These are phyloP conservation scores for Neolentinus lepideus DNA, from an alignment of 1,284 basidiomycete species.

Conservation along the genomic window DNA sequence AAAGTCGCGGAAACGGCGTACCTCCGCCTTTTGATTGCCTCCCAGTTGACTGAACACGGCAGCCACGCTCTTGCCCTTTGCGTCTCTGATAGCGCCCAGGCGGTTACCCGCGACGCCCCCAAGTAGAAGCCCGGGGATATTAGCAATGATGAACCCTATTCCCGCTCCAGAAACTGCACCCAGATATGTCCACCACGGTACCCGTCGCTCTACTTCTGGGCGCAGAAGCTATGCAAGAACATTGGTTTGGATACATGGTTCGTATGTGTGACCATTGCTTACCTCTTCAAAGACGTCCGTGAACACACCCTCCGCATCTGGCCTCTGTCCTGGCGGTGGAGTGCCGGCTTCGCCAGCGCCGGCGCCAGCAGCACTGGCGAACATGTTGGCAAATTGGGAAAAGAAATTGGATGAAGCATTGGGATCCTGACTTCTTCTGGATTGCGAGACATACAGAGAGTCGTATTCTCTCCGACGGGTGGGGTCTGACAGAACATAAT, in stretches of 20 bases:
- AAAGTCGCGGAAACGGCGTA: conserved; percentile 22
- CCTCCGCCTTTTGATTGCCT: conserved; percentile 82
- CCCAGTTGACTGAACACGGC: conserved; percentile 84
- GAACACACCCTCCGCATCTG: conserved; percentile 78
- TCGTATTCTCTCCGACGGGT: conserved; percentile 82
- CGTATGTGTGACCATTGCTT: conserved; percentile 13
- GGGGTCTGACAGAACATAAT: conserved; percentile 89
- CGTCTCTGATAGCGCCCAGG: conserved; percentile 83
- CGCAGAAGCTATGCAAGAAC: conserved; percentile 55
- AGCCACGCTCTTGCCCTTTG: conserved; percentile 88
- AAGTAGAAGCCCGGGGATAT: conserved; percentile 75
- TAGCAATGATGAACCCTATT: conserved; percentile 84
- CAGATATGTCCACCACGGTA: conserved; percentile 71
- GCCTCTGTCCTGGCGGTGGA: conserved; percentile 36
- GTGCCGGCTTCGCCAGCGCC: conserved; percentile 22
- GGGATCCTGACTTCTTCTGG: conserved; percentile 54
- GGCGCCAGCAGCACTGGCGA: conserved; percentile 27
- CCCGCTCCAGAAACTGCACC: conserved; percentile 67
- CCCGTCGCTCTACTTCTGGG: conserved; percentile 66
- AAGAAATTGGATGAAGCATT: conserved; percentile 71
- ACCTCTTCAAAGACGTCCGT: conserved; percentile 90
- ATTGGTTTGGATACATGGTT: too few species aligned
- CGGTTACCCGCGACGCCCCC: conserved; percentile 82
- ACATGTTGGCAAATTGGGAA: conserved; percentile 69
- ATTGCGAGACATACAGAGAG: conserved; percentile 47